Conservation (phyloP, 2,329 filamentous ascomycete species). For the Didymella keratinophila region DNA sequence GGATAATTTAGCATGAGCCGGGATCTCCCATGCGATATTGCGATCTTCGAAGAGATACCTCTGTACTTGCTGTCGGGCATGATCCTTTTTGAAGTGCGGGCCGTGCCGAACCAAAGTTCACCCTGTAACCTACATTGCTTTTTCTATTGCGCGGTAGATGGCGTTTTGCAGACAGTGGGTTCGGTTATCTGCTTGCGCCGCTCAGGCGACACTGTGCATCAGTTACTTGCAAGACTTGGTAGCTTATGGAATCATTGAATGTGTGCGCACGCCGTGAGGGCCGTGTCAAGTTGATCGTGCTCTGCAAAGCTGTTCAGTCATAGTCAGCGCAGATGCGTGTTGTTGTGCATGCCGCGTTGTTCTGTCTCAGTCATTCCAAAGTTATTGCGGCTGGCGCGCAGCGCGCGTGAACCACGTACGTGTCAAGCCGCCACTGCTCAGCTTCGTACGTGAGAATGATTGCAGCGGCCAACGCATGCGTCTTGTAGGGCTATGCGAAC, state of each 20-base stretch:
- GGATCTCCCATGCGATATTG: background rate
- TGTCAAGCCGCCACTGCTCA: conserved; percentile 31
- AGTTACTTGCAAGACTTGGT: background rate
- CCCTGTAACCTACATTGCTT: conserved; percentile 3
- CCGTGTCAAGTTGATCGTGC: background rate
- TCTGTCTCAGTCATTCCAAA: conserved; percentile 16
- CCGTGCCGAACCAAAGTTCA: conserved; percentile 17
- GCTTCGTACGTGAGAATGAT: background rate
- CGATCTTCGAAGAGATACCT: background rate
- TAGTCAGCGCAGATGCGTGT: background rate
- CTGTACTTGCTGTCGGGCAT: conserved; percentile 2
- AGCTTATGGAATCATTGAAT: background rate
- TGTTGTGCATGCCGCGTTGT: conserved; percentile 2
- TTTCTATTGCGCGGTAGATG: background rate
- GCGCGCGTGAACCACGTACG: conserved; percentile 46
- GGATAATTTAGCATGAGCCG: background rate
- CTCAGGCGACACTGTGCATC: background rate
- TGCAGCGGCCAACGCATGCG: conserved; percentile 33
- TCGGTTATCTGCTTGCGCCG: background rate
- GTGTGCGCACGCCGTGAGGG: background rate
- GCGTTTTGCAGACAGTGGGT: background rate
- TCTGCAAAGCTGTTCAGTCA: background rate
- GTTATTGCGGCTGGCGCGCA: conserved; percentile 15
- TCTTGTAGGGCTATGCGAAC: conserved; percentile 30
- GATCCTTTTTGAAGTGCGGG: conserved; percentile 4